Percentiles rank a stretch among this genome's conserved stretches.
phyloP scores from a whole-genome alignment of 2,329 filamentous ascomycete genomes.

The Alternaria ventricosa region DNA sequence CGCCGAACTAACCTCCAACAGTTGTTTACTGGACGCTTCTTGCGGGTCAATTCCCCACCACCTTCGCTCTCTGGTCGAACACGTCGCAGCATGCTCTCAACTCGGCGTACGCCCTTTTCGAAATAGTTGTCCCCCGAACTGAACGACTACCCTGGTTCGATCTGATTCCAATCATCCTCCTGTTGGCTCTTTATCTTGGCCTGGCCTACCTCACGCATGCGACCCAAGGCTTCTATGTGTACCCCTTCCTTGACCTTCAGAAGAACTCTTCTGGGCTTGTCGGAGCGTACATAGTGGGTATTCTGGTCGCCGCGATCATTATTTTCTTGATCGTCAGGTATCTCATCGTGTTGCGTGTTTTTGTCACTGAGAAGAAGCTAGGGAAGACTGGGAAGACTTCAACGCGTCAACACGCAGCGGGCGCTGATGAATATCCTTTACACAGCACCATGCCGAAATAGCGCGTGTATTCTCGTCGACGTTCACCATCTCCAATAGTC shows the following conservation, averaged over 20 bases:
- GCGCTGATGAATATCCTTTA: constrained; percentile 28
- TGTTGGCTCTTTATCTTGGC: constrained; percentile 74
- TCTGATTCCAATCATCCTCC: constrained; percentile 69
- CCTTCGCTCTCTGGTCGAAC: constrained; percentile 61
- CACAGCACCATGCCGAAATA: constrained; percentile 28
- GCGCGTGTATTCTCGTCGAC: neutral
- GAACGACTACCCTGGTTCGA: constrained; percentile 69
- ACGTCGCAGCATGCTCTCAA: constrained; percentile 79
- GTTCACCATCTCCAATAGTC: neutral
- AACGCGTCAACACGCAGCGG: constrained; percentile 15
- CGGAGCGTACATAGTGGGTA: constrained; percentile 67
- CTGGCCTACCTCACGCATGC: constrained; percentile 76
- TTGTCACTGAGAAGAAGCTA: constrained; percentile 55
- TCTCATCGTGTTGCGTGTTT: constrained; percentile 47
- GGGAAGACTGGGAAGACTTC: constrained; percentile 49
- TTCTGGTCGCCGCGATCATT: constrained; percentile 48
- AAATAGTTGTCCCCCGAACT: constrained; percentile 73
- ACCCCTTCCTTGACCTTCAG: constrained; percentile 73
- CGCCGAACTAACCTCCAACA: constrained; percentile 24
- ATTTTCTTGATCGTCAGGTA: constrained; percentile 53
- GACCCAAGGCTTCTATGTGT: constrained; percentile 76
- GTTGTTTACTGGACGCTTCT: constrained; percentile 54
- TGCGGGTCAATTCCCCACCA: constrained; percentile 41
- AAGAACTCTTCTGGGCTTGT: constrained; percentile 61
- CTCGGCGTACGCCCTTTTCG: constrained; percentile 74